Base-by-base conservation (phyloP, 805 yeast species). In the Saccharomycopsis fodiens region DNA sequence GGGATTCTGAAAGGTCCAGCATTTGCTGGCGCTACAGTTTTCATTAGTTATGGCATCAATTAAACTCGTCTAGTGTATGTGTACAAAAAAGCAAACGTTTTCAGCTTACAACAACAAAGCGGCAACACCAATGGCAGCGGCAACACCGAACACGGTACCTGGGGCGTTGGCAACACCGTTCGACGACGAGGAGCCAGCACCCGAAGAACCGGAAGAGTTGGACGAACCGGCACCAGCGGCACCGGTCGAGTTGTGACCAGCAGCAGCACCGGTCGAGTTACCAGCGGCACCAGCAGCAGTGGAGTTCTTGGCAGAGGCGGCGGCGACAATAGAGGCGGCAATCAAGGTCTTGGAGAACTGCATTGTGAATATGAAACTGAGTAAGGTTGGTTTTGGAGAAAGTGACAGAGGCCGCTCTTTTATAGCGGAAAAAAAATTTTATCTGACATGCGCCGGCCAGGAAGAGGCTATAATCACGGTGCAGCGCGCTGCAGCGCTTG, bases 241-340 rank as follows among this genome's bases (percentile, higher is more conserved):
- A n/a, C n/a, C n/a, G n/a, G n/a, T n/a, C n/a, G n/a, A n/a, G n/a
- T n/a, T n/a, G n/a, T n/a, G n/a, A n/a, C n/a, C n/a, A 17, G 29
- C 30, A 42, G 35, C 47, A 13, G 32, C 31, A 38, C 21, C 22
- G 8, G 35, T 21, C 30, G 21, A 22, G 29, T 25, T 25, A 25
- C 29, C 29, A 10, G 29, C 29, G 8, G 51, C 31, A 10, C 34
- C 35, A 38, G 44, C 39, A 10, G 43, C 20, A 15, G 52, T 41
- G 45, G 27, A 34, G 51, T 44, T 34, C 32, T 50, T 39, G 35
- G 56, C 54, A n/a, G 43, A 29, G 13, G 44, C 52, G n/a, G 49
- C 46, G 16, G 44, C 7, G 22, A 46, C 31, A 36, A 53, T 46
- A 37, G 52, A 43, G 22, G 35, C 45, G 34, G 51, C 41, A 47